Conservation (phyloP, 768 basidiomycete genomes). For the Polyporus arcularius region DNA sequence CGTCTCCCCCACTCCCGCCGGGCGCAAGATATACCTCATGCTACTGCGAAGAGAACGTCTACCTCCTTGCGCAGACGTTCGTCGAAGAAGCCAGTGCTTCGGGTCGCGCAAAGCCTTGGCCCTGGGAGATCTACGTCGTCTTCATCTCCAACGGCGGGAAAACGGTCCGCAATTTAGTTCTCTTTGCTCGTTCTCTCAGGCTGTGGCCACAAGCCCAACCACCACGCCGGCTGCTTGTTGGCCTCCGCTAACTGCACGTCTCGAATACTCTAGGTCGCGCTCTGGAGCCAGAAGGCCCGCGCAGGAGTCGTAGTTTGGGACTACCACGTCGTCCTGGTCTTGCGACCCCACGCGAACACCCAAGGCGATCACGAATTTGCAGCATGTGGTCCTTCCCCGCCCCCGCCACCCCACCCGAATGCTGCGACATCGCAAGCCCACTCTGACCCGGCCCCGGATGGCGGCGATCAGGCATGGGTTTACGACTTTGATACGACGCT, state of each 20-base stretch:
- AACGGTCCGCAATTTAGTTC: constrained; percentile 44
- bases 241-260: neutral
- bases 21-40: constrained; percentile 53
- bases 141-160: constrained; percentile 67
- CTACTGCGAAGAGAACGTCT: constrained; percentile 79
- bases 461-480: constrained; percentile 44
- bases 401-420: neutral
- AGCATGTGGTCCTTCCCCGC: neutral
- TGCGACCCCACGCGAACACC: constrained; percentile 34
- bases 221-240: constrained; percentile 1
- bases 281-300: constrained; percentile 61
- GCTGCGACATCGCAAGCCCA: neutral
- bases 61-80: constrained; percentile 54
- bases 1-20: constrained; percentile 33
- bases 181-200: neutral
- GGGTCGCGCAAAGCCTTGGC: constrained; percentile 4
- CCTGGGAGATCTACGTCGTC: constrained; percentile 56
- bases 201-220: neutral
- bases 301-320: constrained; percentile 62
- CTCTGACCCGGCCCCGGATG: neutral
- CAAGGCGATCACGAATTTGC: neutral
- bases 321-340: constrained; percentile 68
- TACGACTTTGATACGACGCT: constrained; percentile 70
- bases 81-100: neutral
- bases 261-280: constrained; percentile 48